Conservation (phyloP, 2,329 filamentous ascomycete species). For the Esteya vermicola region DNA sequence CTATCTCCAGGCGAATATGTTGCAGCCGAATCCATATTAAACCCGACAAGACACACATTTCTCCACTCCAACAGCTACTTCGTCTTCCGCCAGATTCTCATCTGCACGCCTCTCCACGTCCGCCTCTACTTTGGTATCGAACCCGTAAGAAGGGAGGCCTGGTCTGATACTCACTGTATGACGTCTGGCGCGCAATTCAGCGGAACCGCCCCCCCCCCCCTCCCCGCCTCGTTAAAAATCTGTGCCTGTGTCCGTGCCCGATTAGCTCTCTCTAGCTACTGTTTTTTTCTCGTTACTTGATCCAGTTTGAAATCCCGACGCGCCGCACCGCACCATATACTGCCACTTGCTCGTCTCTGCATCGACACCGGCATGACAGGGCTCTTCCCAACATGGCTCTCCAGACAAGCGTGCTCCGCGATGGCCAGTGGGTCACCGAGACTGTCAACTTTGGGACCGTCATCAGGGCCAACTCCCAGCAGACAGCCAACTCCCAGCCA, state of each 20-base stretch:
- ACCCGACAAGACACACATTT: neutral
- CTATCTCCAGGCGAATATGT: neutral
- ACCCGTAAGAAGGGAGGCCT: too few species aligned
- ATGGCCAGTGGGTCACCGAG: slow-evolving; percentile 43
- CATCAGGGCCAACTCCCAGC: slow-evolving; percentile 23
- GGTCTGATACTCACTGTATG: neutral
- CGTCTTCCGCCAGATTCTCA: too few species aligned
- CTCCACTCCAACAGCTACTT: neutral
- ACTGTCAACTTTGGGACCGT: slow-evolving; percentile 30
- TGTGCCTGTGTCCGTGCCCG: neutral
- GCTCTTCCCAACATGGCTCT: slow-evolving; percentile 26
- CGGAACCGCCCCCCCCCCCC: neutral
- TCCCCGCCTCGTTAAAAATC: neutral
- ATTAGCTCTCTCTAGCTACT: neutral
- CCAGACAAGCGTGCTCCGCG: slow-evolving; percentile 37
- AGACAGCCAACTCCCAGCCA: too few species aligned
- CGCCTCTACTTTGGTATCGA: too few species aligned
- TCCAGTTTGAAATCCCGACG: neutral
- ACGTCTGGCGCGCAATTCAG: neutral
- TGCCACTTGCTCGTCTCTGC: too few species aligned
- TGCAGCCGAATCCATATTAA: neutral
- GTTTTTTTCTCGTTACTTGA: neutral
- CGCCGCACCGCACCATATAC: too few species aligned
- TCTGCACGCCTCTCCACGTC: neutral
- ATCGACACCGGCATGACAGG: slow-evolving; percentile 1